Percentiles rank a stretch among this genome's conserved stretches.
Evolutionary conservation across 306 rosid genomes (phyloP).

Genomic region (Lathyrus tuberosus): DNA sequence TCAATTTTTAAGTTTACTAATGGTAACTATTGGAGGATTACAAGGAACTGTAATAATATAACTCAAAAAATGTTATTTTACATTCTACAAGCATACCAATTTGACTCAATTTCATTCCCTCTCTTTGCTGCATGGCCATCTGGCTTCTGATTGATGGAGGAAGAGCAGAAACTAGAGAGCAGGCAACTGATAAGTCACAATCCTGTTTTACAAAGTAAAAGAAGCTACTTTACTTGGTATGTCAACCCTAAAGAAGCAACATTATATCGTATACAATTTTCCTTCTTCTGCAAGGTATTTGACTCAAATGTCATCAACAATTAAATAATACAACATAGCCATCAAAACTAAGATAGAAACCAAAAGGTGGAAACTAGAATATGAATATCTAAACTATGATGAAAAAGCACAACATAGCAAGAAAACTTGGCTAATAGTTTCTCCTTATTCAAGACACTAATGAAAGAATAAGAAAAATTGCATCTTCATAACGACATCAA

Average conservation of each 20-base stretch:
- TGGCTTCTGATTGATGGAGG: constrained; percentile 66
- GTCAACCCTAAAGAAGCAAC: constrained; percentile 7
- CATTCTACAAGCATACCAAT: constrained; percentile 55
- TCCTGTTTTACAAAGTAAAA: constrained; percentile 61
- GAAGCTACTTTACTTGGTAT: constrained; percentile 33
- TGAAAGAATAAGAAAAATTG: background rate
- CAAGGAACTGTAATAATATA: constrained; percentile 14
- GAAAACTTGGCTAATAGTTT: constrained; percentile 5
- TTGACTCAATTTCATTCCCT: constrained; percentile 41
- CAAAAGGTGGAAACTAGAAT: constrained; percentile 7
- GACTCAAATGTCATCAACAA: constrained; percentile 12
- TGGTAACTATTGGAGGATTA: constrained; percentile 13
- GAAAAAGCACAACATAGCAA: constrained; percentile 24
- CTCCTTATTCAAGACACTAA: background rate
- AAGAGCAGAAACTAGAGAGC: constrained; percentile 66
- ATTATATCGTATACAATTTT: constrained; percentile 13
- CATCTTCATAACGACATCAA: constrained; percentile 13
- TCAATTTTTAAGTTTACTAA: constrained; percentile 18
- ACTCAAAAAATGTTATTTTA: constrained; percentile 26
- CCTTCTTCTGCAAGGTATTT: constrained; percentile 26
- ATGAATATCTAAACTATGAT: constrained; percentile 22
- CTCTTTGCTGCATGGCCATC: constrained; percentile 61
- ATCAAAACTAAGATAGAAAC: constrained; percentile 16
- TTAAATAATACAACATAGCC: constrained; percentile 7
- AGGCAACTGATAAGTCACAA: constrained; percentile 51